Percentiles rank a stretch among this genome's conserved stretches.
These are phyloP conservation scores for Solanum hybrid DNA, from an alignment of 305 asterid species.

Conservation along the genomic window DNA sequence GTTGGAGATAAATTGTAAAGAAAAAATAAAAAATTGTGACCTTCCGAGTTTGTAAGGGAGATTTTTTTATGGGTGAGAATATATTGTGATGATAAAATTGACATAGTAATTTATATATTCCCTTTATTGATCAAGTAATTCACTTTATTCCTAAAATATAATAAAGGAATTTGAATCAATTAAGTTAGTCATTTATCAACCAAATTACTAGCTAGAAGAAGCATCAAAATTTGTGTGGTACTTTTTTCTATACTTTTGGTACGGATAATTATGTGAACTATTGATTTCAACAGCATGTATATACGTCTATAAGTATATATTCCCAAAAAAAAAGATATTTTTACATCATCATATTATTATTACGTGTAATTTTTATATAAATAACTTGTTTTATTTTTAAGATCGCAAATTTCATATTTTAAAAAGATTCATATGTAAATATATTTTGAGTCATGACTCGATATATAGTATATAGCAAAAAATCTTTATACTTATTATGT, in stretches of 20 bases:
- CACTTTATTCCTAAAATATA: background rate
- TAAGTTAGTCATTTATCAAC: background rate
- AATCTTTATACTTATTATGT: background rate
- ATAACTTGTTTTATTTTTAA: too few species aligned
- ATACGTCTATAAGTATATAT: background rate
- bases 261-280: background rate
- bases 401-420: too few species aligned
- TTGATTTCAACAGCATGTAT: background rate
- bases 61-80: background rate
- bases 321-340: background rate
- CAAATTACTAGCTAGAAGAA: background rate
- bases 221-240: background rate
- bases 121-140: background rate
- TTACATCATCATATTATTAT: too few species aligned
- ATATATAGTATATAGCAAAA: background rate
- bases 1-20: too few species aligned
- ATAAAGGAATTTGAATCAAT: background rate
- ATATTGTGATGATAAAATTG: background rate
- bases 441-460: background rate
- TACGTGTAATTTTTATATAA: too few species aligned
- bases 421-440: too few species aligned
- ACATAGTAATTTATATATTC: background rate
- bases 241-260: background rate
- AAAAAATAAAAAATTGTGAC: background rate
- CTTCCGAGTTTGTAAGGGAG: background rate